Conservation (phyloP, 257 asterid species). For the Plantago major region DNA sequence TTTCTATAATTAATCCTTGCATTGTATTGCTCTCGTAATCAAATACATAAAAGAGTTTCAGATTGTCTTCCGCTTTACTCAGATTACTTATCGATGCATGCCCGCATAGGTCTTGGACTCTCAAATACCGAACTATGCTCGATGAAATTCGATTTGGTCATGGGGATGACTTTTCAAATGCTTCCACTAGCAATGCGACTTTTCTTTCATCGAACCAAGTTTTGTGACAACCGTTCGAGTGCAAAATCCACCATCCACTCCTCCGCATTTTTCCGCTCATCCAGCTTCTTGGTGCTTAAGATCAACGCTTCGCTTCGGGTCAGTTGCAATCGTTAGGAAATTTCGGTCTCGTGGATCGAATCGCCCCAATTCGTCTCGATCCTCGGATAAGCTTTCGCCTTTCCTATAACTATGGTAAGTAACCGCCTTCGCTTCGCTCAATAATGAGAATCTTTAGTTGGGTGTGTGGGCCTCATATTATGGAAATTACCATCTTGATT, state of each 20-base stretch:
- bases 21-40: background rate
- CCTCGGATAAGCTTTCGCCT: constrained; percentile 28
- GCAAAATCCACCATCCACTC: constrained; percentile 94
- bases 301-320: constrained; percentile 67
- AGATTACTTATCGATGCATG: constrained; percentile 49
- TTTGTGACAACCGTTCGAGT: constrained; percentile 64
- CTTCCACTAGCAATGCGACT: constrained; percentile 77
- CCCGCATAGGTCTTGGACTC: constrained; percentile 37
- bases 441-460: constrained; percentile 18
- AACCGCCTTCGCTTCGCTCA: constrained; percentile 12
- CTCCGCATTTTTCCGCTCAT: constrained; percentile 61
- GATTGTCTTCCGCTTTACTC: constrained; percentile 22
- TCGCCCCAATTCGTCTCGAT: constrained; percentile 30
- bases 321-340: constrained; percentile 54
- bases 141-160: constrained; percentile 36
- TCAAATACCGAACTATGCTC: constrained; percentile 30
- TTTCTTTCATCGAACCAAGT: constrained; percentile 69
- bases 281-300: constrained; percentile 73
- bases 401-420: constrained; percentile 13
- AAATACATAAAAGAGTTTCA: background rate
- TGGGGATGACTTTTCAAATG: constrained; percentile 80
- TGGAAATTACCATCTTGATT: constrained; percentile 4
- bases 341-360: constrained; percentile 80
- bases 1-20: background rate
- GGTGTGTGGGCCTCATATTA: constrained; percentile 3